These are phyloP conservation scores for Leishmania gerbilli DNA, from an alignment of 208 protist genomes.

Conservation along the genomic window DNA sequence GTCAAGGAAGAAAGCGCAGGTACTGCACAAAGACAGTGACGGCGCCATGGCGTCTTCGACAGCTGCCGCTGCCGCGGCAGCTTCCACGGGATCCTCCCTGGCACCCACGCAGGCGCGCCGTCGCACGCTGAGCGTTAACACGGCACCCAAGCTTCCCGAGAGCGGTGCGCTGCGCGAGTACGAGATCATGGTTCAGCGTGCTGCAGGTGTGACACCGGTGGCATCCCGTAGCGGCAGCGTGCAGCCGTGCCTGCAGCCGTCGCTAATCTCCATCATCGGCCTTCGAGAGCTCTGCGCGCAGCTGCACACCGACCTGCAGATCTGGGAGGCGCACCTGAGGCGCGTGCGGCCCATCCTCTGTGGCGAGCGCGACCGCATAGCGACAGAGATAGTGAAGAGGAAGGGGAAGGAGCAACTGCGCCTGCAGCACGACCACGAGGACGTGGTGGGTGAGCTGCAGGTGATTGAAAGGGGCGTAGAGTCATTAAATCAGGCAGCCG, in stretches of 20 bases:
- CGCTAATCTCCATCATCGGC: conserved; percentile 22
- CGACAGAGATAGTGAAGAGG: conserved; percentile 36
- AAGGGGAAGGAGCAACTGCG: conserved; percentile 66
- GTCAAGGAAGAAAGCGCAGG: conserved; percentile 1
- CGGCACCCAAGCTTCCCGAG: not conserved
- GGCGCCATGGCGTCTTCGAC: not conserved
- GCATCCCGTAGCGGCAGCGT: conserved; percentile 2
- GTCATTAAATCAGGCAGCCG: conserved; percentile 17
- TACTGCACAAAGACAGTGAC: not conserved
- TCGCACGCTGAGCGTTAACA: conserved; percentile 2
- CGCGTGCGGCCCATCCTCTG: conserved; percentile 30
- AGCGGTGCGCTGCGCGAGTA: conserved; percentile 27
- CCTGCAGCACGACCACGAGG: conserved; percentile 59
- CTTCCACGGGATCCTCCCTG: not conserved
- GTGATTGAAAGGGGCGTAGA: conserved; percentile 30
- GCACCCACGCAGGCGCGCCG: not conserved
- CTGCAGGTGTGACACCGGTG: not conserved
- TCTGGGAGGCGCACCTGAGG: conserved; percentile 21
- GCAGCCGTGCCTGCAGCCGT: conserved; percentile 13
- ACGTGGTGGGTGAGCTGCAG: conserved; percentile 34
- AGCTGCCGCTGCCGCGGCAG: not conserved
- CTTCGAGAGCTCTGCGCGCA: conserved; percentile 23
- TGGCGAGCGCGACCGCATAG: conserved; percentile 38
- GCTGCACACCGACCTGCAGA: conserved; percentile 20
- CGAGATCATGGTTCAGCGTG: conserved; percentile 12